These are phyloP conservation scores for Rhynchospora pubera DNA, from an alignment of 176 grass and related monocot genomes.

Conservation along the genomic window DNA sequence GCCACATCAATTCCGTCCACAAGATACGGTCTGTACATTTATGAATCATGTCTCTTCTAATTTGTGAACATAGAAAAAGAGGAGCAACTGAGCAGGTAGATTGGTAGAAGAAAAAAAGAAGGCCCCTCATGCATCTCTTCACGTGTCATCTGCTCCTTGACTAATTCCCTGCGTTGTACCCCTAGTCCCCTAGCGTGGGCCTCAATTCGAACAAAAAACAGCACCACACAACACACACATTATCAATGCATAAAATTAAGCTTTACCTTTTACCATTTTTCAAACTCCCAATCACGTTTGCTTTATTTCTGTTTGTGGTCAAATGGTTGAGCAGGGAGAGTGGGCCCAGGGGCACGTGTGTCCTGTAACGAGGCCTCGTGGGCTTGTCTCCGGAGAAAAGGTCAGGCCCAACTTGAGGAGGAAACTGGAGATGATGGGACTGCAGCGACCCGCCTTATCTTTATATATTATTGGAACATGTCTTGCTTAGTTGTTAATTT, in stretches of 20 bases:
- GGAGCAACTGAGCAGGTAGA: neutral
- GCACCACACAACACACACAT: no score
- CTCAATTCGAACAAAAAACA: neutral
- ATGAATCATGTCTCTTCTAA: no score
- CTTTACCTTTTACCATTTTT: neutral
- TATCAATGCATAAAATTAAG: neutral
- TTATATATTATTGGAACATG: neutral
- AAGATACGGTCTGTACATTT: neutral
- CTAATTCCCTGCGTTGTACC: neutral
- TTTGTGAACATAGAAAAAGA: no score
- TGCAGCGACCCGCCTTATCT: neutral
- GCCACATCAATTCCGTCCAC: neutral
- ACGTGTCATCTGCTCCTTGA: slow-evolving; percentile 16
- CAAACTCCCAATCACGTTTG: neutral
- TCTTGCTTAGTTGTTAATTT: neutral
- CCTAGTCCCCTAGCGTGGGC: neutral
- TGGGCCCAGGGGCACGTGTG: slow-evolving; percentile 7
- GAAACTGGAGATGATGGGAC: neutral
- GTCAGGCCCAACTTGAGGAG: neutral
- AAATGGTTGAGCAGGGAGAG: neutral
- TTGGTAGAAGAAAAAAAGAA: neutral
- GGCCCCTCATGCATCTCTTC: neutral
- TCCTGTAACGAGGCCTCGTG: slow-evolving; percentile 4
- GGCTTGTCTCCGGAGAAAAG: slow-evolving; percentile 3
- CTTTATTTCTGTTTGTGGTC: neutral